These are phyloP conservation scores for Allomyces macrogynus DNA, from an alignment of 192 early-diverging fungal genomes.

Conservation along the genomic window DNA sequence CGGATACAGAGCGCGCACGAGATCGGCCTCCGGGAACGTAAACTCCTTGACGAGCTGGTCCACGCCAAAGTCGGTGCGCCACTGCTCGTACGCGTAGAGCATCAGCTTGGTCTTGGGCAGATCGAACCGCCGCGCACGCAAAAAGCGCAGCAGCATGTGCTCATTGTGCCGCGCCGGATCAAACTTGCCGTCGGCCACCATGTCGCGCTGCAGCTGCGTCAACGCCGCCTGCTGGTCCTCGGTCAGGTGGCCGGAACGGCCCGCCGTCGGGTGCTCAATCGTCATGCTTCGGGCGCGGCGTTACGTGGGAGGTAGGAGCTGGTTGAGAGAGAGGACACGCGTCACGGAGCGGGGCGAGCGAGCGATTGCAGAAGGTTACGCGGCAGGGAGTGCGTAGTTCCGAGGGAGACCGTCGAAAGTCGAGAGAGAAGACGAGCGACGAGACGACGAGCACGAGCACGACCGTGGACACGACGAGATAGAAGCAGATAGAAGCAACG, in stretches of 20 bases:
- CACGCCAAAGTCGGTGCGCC: conserved; percentile 41
- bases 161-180: conserved; percentile 39
- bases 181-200: conserved; percentile 30
- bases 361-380: no score
- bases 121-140: conserved; percentile 51
- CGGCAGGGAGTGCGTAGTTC: no score
- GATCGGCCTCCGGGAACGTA: conserved; percentile 40
- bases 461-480: no score
- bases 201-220: conserved; percentile 31
- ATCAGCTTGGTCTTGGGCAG: conserved; percentile 43
- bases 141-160: conserved; percentile 45
- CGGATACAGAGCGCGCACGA: conserved; percentile 44
- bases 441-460: no score
- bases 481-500: no score
- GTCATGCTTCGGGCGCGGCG: background rate
- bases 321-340: no score
- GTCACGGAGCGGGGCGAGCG: no score
- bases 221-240: conserved; percentile 31
- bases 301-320: no score
- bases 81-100: conserved; percentile 43
- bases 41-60: conserved; percentile 31
- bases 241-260: conserved; percentile 37
- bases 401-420: no score
- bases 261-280: conserved; percentile 14
- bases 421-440: no score